A percentile compares a stretch with the other conserved stretches of the same genome.
Evolutionary conservation across 768 basidiomycete species (phyloP).

Genomic region (Xanthoconium purpureum): DNA sequence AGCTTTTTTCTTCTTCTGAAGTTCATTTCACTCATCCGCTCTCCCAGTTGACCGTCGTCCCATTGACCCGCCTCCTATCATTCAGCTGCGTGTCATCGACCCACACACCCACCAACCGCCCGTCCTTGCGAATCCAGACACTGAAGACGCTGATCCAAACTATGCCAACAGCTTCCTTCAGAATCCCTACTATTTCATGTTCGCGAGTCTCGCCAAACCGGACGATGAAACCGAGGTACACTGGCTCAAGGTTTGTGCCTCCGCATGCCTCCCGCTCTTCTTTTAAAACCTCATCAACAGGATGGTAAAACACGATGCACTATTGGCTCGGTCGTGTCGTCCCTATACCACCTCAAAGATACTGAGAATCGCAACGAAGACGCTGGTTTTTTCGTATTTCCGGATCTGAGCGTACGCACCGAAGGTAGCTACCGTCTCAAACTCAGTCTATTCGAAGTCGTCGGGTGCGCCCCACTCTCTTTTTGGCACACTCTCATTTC

Average conservation of each 20-base stretch:
- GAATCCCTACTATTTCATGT: constrained; percentile 96
- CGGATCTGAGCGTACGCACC: constrained; percentile 87
- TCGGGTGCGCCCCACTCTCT: constrained; percentile 58
- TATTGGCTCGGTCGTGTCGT: constrained; percentile 86
- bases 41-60: constrained; percentile 86
- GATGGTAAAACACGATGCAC: constrained; percentile 91
- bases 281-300: constrained; percentile 32
- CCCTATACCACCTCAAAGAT: constrained; percentile 87
- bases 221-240: constrained; percentile 89
- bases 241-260: constrained; percentile 60
- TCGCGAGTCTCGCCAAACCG: constrained; percentile 83
- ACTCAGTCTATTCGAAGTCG: constrained; percentile 83
- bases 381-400: constrained; percentile 95
- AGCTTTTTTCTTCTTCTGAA: constrained; percentile 21
- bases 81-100: constrained; percentile 89
- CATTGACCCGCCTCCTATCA: constrained; percentile 94
- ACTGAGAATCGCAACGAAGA: constrained; percentile 58
- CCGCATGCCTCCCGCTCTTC: background rate
- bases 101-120: constrained; percentile 40
- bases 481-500: background rate
- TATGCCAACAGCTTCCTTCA: constrained; percentile 69
- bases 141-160: constrained; percentile 34
- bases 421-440: constrained; percentile 83
- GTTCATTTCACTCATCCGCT: background rate
- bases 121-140: constrained; percentile 26